phyloP scores from a whole-genome alignment of 75 land plant genomes.

The Sequoiadendron giganteum region DNA sequence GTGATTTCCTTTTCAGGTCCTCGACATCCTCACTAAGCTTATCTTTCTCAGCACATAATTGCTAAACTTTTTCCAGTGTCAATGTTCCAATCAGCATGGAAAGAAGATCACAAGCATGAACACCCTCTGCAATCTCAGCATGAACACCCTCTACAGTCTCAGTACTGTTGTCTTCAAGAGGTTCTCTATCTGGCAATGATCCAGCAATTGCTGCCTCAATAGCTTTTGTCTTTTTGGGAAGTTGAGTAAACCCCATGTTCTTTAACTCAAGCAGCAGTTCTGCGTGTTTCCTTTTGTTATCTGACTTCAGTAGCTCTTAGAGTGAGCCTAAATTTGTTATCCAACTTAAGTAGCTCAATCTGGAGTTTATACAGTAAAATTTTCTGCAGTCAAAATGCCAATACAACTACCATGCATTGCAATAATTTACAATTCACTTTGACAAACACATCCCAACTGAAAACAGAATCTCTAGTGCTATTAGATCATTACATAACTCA shows the following conservation, averaged over 20 bases:
- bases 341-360: slow-evolving; percentile 66
- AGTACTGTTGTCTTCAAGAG: slow-evolving; percentile 21
- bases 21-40: slow-evolving; percentile 70
- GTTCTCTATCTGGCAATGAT: slow-evolving; percentile 36
- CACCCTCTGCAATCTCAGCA: slow-evolving; percentile 33
- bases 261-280: slow-evolving; percentile 78
- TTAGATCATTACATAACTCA: no score
- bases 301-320: no score
- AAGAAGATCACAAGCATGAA: slow-evolving; percentile 61
- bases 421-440: not conserved
- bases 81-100: slow-evolving; percentile 87
- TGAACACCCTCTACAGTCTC: slow-evolving; percentile 22
- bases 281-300: slow-evolving; percentile 82
- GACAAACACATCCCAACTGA: not conserved
- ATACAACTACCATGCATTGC: not conserved
- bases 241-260: slow-evolving; percentile 81
- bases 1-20: slow-evolving; percentile 58
- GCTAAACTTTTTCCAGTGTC: slow-evolving; percentile 84
- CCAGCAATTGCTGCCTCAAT: slow-evolving; percentile 63
- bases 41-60: slow-evolving; percentile 56
- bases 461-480: not conserved
- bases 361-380: slow-evolving; percentile 60
- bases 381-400: slow-evolving; percentile 44
- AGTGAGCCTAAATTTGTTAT: slow-evolving; percentile 91
- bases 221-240: slow-evolving; percentile 80